Evolutionary conservation across 257 asterid genomes (phyloP).

Genomic region (Nicotiana benthamiana): DNA sequence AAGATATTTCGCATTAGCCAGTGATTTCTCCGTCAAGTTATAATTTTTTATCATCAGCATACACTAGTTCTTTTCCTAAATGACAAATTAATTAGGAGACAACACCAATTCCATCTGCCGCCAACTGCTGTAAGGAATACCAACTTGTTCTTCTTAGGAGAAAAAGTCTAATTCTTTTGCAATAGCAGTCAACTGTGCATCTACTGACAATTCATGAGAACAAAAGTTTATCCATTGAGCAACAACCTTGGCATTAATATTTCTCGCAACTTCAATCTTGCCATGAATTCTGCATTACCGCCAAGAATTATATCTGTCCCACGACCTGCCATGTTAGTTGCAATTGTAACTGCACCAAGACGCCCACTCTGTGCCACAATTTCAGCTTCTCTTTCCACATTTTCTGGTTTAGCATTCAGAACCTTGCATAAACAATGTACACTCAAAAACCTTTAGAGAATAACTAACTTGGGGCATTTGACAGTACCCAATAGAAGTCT

Average conservation of each 20-base stretch:
- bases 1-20: neutral
- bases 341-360: slow-evolving; percentile 94
- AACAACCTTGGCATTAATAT: slow-evolving; percentile 93
- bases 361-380: slow-evolving; percentile 99
- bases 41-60: neutral
- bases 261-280: slow-evolving; percentile 95
- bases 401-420: slow-evolving; percentile 98
- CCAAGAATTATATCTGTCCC: slow-evolving; percentile 99
- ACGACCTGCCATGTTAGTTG: slow-evolving; percentile 99
- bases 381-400: slow-evolving; percentile 99
- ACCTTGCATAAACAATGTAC: slow-evolving; percentile 37
- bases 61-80: neutral
- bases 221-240: slow-evolving; percentile 2
- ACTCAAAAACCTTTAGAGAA: slow-evolving; percentile 1
- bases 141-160: neutral
- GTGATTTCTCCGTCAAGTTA: neutral
- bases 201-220: neutral
- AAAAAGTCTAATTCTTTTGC: neutral
- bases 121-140: neutral
- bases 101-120: neutral
- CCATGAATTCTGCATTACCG: slow-evolving; percentile 99
- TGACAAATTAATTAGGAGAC: neutral
- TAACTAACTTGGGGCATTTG: neutral
- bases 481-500: neutral
- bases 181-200: neutral